Conservation (phyloP, 768 basidiomycete genomes). For the Xerocomellus dryophilus region DNA sequence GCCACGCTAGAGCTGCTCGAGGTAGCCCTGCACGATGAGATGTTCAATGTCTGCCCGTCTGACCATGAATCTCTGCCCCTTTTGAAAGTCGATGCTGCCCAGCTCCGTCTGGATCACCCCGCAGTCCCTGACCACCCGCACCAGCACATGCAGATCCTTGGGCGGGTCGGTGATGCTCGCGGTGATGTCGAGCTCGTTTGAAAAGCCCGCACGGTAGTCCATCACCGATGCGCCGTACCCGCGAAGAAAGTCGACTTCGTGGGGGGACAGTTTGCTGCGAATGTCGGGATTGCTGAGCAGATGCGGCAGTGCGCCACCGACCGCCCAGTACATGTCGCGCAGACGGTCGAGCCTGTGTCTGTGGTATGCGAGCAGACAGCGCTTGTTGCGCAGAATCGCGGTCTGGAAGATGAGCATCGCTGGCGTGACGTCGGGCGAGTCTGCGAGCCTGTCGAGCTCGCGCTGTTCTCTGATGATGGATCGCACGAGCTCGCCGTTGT, state of each 20-base stretch:
- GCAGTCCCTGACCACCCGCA: constrained; percentile 84
- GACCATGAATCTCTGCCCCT: constrained; percentile 88
- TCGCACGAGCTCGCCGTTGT: constrained; percentile 86
- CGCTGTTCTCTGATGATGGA: constrained; percentile 88
- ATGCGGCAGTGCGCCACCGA: constrained; percentile 83
- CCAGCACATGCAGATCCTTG: constrained; percentile 84
- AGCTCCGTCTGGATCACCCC: constrained; percentile 90
- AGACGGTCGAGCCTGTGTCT: constrained; percentile 80
- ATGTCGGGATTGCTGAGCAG: constrained; percentile 66
- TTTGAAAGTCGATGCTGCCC: constrained; percentile 86
- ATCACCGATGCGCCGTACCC: constrained; percentile 78
- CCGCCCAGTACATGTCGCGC: constrained; percentile 85
- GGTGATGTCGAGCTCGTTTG: constrained; percentile 84
- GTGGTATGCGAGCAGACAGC: constrained; percentile 94
- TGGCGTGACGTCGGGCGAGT: constrained; percentile 47
- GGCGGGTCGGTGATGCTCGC: constrained; percentile 81
- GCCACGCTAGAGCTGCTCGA: constrained; percentile 70
- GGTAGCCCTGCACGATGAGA: constrained; percentile 87
- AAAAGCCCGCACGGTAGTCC: constrained; percentile 80
- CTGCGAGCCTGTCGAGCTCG: constrained; percentile 65
- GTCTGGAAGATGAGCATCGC: constrained; percentile 84
- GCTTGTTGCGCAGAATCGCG: constrained; percentile 87
- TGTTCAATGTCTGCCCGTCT: constrained; percentile 88
- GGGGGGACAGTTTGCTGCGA: constrained; percentile 70
- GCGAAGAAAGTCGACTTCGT: constrained; percentile 81